Conservation (phyloP, 208 protist species). For the Trypanosoma mega region DNA sequence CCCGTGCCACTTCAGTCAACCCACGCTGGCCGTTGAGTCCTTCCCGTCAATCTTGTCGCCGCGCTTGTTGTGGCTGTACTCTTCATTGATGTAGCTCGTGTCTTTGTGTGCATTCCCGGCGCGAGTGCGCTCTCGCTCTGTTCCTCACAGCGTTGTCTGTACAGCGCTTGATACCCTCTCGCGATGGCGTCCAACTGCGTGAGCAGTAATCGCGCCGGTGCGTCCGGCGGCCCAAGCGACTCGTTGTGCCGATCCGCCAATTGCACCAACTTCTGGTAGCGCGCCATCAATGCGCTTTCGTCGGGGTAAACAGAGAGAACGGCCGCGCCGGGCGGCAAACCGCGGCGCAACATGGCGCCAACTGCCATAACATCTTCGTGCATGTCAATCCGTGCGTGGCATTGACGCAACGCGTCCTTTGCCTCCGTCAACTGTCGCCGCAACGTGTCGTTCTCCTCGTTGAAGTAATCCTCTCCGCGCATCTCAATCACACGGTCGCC, state of each 20-base stretch:
- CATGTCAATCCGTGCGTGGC: constrained; percentile 3
- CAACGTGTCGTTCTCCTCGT: constrained; percentile 2
- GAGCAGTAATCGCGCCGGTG: constrained; percentile 6
- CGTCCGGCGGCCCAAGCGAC: neutral
- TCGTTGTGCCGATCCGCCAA: neutral
- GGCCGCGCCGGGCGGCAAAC: neutral
- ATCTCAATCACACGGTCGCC: constrained; percentile 4
- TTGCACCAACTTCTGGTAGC: neutral
- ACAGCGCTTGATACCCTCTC: constrained; percentile 15
- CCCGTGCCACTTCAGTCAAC: too few relatives aligned
- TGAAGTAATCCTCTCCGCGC: constrained; percentile 14
- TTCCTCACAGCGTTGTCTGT: neutral
- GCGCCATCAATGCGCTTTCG: neutral
- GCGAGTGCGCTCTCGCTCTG: neutral
- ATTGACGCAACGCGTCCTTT: neutral
- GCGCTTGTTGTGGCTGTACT: neutral
- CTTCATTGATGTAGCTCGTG: neutral
- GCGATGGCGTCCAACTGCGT: constrained; percentile 11
- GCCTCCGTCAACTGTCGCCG: neutral
- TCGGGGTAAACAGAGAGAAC: constrained; percentile 5
- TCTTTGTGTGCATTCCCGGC: neutral
- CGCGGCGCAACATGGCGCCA: neutral
- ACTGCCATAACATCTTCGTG: neutral
- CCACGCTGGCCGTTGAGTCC: too few relatives aligned
- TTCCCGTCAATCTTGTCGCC: too few relatives aligned